Conservation (phyloP, 495 filamentous ascomycete genomes). For the Penicillium simplicissimum region DNA sequence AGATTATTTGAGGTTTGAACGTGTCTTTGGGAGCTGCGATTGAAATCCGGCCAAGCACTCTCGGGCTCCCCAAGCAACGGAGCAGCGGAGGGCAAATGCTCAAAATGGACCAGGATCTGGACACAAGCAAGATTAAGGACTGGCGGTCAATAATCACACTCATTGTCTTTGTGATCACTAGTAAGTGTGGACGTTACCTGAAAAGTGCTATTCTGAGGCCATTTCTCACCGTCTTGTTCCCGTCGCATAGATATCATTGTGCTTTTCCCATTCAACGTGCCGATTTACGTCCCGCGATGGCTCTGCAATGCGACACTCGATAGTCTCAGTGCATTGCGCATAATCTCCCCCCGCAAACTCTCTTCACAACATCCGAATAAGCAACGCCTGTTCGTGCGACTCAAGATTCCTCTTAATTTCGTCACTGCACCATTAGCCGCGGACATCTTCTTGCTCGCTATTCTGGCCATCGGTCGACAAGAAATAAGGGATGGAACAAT, state of each 20-base stretch:
- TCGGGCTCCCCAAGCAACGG: neutral
- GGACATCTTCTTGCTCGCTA: conserved; percentile 65
- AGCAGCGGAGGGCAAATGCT: neutral
- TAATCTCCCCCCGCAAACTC: conserved; percentile 46
- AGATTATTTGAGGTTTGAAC: neutral
- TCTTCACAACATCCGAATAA: conserved; percentile 8
- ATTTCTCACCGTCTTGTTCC: conserved; percentile 1
- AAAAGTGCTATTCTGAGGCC: neutral
- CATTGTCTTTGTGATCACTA: conserved; percentile 62
- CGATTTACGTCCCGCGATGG: conserved; percentile 52
- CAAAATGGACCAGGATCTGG: conserved; percentile 44
- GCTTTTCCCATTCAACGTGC: conserved; percentile 63
- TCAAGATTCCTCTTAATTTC: conserved; percentile 63
- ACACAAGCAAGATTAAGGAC: conserved; percentile 53
- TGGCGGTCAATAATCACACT: conserved; percentile 67
- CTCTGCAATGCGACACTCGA: conserved; percentile 45
- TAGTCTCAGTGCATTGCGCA: conserved; percentile 43
- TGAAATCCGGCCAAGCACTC: neutral
- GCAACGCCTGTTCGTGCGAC: conserved; percentile 35
- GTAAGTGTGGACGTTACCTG: conserved; percentile 51
- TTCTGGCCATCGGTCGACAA: conserved; percentile 57
- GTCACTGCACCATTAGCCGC: conserved; percentile 64
- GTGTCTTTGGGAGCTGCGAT: neutral
- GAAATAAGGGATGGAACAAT: conserved; percentile 64
- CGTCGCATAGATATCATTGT: conserved; percentile 54